Conservation (phyloP, 805 yeast genomes). For the Hanseniaspora guilliermondii region DNA sequence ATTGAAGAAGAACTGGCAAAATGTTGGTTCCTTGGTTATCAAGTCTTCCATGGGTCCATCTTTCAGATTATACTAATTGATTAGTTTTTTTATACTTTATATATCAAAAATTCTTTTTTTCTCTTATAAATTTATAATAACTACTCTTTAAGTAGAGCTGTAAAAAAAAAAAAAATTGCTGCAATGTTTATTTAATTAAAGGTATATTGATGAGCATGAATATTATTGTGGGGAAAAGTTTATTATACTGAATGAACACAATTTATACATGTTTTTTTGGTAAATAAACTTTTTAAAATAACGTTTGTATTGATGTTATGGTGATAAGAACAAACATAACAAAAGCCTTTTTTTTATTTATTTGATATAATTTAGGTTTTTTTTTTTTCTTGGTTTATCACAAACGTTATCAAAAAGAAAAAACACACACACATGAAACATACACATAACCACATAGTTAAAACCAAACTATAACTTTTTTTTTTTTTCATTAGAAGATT, state of each 20-base stretch:
- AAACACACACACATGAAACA: too few species aligned
- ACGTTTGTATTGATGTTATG: too few species aligned
- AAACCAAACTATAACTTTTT: not conserved
- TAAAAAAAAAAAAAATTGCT: not conserved
- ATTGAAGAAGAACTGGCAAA: slow-evolving; percentile 99
- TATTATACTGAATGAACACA: too few species aligned
- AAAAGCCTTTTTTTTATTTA: not conserved
- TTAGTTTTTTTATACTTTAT: not conserved
- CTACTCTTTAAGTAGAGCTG: not conserved
- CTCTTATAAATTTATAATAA: not conserved
- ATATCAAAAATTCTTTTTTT: not conserved
- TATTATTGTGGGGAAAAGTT: too few species aligned
- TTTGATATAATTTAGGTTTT: not conserved
- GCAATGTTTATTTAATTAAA: too few species aligned
- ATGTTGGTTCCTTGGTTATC: slow-evolving; percentile 97
- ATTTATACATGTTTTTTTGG: too few species aligned
- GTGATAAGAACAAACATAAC: not conserved
- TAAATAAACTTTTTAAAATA: too few species aligned
- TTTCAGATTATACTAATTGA: slow-evolving; percentile 89
- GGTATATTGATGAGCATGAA: too few species aligned
- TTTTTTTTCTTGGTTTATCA: not conserved
- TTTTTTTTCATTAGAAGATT: not conserved
- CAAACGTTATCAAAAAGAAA: not conserved
- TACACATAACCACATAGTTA: not conserved
- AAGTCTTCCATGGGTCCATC: slow-evolving; percentile 99